Conservation (phyloP, 2,329 filamentous ascomycete genomes). For the Botrytis hyacinthi region DNA sequence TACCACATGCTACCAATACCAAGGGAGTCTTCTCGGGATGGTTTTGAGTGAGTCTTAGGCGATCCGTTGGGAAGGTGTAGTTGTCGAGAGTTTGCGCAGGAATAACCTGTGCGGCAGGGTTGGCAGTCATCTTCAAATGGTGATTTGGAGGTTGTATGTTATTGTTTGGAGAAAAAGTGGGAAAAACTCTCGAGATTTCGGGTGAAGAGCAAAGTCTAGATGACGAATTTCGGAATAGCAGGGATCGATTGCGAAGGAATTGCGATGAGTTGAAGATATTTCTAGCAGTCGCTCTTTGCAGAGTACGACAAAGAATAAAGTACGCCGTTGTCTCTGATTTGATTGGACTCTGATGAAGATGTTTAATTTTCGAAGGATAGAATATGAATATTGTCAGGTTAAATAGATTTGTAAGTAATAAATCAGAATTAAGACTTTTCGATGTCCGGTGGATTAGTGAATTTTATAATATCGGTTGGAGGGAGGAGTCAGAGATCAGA, state of each 20-base stretch:
- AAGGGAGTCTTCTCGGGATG: slow-evolving; percentile 59
- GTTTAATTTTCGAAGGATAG: not conserved
- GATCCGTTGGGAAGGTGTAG: slow-evolving; percentile 60
- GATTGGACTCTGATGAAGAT: not conserved
- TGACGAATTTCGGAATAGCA: slow-evolving; percentile 19
- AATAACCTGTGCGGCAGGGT: slow-evolving; percentile 22
- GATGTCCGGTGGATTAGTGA: not conserved
- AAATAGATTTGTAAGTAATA: slow-evolving; percentile 8
- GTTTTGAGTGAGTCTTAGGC: slow-evolving; percentile 55
- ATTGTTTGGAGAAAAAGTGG: not conserved
- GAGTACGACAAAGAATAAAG: not conserved
- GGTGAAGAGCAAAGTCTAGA: slow-evolving; percentile 10
- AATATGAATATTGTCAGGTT: not conserved
- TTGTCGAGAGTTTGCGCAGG: slow-evolving; percentile 32
- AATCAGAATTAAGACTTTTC: slow-evolving; percentile 3
- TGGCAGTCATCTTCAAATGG: slow-evolving; percentile 24
- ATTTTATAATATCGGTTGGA: not conserved
- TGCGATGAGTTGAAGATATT: slow-evolving; percentile 16
- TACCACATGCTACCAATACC: slow-evolving; percentile 67
- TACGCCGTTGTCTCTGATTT: not conserved
- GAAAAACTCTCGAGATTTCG: not conserved
- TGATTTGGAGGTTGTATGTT: not conserved
- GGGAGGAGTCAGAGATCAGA: not conserved
- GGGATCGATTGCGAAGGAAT: slow-evolving; percentile 6
- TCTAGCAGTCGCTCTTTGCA: not conserved